A percentile compares a stretch with the other conserved stretches of the same genome.
Conservation (phyloP, 1,284 basidiomycete species). For the Waitea zeae region DNA sequence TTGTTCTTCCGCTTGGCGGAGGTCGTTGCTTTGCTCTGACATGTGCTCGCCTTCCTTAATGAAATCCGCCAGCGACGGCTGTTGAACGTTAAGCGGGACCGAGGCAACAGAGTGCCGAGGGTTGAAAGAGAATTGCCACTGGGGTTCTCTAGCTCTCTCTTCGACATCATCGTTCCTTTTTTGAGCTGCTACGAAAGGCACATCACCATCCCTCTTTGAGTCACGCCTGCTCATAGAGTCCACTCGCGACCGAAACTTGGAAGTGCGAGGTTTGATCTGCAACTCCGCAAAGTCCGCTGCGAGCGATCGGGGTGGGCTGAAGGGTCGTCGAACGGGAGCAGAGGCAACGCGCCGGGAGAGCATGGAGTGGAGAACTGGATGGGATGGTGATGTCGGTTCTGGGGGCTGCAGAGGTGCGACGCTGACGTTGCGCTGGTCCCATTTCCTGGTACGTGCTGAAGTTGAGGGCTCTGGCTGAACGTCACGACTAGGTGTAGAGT, state of each 20-base stretch:
- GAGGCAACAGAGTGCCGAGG: not conserved
- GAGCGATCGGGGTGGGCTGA: slow-evolving; percentile 7
- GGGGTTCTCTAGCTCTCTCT: not conserved
- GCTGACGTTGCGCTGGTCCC: no score
- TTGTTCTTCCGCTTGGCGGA: no score
- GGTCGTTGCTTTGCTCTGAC: no score
- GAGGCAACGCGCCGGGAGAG: not conserved
- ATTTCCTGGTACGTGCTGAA: not conserved
- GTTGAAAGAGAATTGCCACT: no score
- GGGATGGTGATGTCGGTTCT: not conserved
- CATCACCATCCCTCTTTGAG: not conserved
- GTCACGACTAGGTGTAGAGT: not conserved
- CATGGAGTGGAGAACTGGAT: not conserved
- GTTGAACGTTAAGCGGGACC: not conserved
- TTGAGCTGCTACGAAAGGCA: no score
- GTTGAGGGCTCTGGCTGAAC: not conserved
- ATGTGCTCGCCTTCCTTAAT: no score
- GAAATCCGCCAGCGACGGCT: no score
- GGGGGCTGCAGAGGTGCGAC: no score
- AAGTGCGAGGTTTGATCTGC: not conserved
- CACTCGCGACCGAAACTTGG: no score
- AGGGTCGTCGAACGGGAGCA: slow-evolving; percentile 3
- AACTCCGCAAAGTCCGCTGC: not conserved
- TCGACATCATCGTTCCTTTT: no score
- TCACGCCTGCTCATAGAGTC: not conserved